Evolutionary conservation across 805 yeast species (phyloP).

Genomic region (Starmerella apicola): DNA sequence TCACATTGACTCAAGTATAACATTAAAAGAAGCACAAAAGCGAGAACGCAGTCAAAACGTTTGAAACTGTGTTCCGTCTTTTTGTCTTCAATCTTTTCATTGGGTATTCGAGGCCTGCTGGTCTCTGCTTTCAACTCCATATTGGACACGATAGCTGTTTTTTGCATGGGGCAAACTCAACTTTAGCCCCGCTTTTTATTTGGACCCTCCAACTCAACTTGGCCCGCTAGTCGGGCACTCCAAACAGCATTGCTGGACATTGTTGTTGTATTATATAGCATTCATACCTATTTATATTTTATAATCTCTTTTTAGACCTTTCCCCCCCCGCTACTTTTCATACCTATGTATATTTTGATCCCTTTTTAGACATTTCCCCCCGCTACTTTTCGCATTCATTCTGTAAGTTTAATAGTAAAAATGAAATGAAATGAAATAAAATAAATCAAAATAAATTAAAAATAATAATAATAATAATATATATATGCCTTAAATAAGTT

Average conservation of each 20-base stretch:
- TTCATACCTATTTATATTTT: too few species aligned
- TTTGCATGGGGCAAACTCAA: conserved; percentile 1
- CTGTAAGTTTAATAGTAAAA: too few species aligned
- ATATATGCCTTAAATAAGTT: conserved; percentile 5
- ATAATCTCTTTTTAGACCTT: too few species aligned
- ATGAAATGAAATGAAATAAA: background rate
- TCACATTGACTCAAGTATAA: background rate
- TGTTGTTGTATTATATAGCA: too few species aligned
- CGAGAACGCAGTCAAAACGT: too few species aligned
- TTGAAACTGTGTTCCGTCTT: too few species aligned
- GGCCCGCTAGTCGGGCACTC: background rate
- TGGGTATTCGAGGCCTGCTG: too few species aligned
- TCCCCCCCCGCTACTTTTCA: too few species aligned
- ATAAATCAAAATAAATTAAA: background rate
- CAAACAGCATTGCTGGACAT: background rate
- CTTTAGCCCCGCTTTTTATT: conserved; percentile 1
- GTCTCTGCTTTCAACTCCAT: background rate
- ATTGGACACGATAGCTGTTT: background rate
- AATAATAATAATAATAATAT: background rate
- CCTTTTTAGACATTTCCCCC: too few species aligned
- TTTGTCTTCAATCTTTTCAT: too few species aligned
- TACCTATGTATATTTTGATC: too few species aligned
- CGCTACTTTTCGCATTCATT: background rate
- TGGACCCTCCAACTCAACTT: background rate
- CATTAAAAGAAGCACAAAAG: background rate